phyloP scores from a whole-genome alignment of 352 stramenopile species.

The Phytophthora tentaculata region DNA sequence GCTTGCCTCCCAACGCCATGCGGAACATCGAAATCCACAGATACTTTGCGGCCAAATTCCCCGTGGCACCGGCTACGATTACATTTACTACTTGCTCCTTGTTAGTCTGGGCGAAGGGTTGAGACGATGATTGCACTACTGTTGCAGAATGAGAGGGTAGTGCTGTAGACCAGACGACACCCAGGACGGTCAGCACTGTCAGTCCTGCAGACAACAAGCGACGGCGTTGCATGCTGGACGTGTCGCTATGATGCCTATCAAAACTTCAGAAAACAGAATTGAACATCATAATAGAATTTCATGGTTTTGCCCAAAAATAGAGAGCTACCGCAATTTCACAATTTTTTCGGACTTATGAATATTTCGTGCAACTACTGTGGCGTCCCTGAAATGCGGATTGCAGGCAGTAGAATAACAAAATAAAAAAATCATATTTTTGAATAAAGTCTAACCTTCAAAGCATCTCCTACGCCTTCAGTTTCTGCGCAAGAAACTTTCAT shows the following conservation, averaged over 20 bases:
- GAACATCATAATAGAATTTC: conserved; percentile 2
- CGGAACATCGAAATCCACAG: conserved; percentile 80
- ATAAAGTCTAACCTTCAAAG: too few species aligned
- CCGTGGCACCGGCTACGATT: conserved; percentile 72
- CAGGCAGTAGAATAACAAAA: too few species aligned
- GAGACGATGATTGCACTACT: neutral
- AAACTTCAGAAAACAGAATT: conserved; percentile 12
- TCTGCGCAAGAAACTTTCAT: too few species aligned
- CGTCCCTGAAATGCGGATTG: too few species aligned
- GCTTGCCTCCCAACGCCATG: conserved; percentile 44
- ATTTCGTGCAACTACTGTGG: too few species aligned
- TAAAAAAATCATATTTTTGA: too few species aligned
- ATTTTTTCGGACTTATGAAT: too few species aligned
- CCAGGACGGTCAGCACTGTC: neutral
- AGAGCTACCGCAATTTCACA: too few species aligned
- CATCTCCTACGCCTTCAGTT: too few species aligned
- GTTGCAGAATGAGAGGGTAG: neutral
- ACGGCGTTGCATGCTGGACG: conserved; percentile 8
- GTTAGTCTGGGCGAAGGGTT: neutral
- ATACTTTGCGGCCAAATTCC: conserved; percentile 86
- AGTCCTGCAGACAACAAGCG: neutral
- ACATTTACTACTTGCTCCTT: conserved; percentile 40
- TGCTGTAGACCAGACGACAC: neutral
- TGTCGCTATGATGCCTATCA: conserved; percentile 18
- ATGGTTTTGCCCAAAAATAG: too few species aligned